A percentile compares a stretch with the other conserved stretches of the same genome.
Conservation (phyloP, 2,329 filamentous ascomycete genomes). For the Fusarium vanettenii region DNA sequence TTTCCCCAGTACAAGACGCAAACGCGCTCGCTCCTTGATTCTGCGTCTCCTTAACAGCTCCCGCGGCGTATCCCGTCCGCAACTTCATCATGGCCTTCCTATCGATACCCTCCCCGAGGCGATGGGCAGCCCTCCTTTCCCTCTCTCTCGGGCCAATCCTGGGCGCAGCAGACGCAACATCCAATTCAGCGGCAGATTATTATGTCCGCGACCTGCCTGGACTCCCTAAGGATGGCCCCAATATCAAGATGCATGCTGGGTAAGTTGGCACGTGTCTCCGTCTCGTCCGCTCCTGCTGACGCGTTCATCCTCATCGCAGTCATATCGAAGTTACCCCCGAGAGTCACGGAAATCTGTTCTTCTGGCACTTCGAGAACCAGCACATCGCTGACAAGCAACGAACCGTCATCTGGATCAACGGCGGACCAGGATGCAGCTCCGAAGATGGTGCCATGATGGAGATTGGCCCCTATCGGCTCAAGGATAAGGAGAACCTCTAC, state of each 20-base stretch:
- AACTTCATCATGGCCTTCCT: constrained; percentile 41
- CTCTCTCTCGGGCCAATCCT: constrained; percentile 58
- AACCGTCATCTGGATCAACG: constrained; percentile 97
- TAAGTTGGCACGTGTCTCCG: constrained; percentile 58
- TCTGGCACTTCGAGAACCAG: constrained; percentile 97
- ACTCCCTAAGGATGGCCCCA: constrained; percentile 75
- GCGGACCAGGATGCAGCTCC: constrained; percentile 95
- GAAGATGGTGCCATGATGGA: constrained; percentile 98
- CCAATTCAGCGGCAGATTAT: constrained; percentile 75
- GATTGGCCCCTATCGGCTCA: constrained; percentile 90
- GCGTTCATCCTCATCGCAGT: constrained; percentile 57
- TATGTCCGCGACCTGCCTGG: constrained; percentile 89
- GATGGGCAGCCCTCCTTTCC: constrained; percentile 47
- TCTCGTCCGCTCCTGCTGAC: constrained; percentile 34
- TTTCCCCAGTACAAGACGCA: constrained; percentile 8
- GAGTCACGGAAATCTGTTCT: constrained; percentile 94
- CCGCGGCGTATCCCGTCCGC: constrained; percentile 34
- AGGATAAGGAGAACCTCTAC: constrained; percentile 75
- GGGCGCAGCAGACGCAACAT: constrained; percentile 44
- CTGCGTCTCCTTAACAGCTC: constrained; percentile 11
- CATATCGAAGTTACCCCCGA: constrained; percentile 91
- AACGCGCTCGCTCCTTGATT: constrained; percentile 3
- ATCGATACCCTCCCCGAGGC: constrained; percentile 38
- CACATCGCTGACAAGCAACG: constrained; percentile 93
- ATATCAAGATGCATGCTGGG: constrained; percentile 99